phyloP scores from a whole-genome alignment of 257 asterid species.

The Agastache rugosa region DNA sequence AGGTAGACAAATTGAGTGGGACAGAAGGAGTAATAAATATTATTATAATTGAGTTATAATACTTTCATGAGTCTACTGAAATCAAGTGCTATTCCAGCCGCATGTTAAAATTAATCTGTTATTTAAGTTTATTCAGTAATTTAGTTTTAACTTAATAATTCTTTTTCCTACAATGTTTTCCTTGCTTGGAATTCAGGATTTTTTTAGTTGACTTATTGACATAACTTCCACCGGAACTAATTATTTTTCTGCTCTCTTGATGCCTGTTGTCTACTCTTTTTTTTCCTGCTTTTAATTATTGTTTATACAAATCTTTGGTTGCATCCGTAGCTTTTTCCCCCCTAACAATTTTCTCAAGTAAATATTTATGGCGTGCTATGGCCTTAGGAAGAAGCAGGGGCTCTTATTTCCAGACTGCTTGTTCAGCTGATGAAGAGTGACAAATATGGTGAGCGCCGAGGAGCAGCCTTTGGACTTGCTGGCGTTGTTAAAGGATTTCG shows the following conservation, averaged over 20 bases:
- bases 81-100: neutral
- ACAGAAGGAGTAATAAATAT: too few relatives aligned
- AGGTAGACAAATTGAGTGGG: too few relatives aligned
- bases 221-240: neutral
- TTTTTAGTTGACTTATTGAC: neutral
- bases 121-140: neutral
- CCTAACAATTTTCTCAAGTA: neutral
- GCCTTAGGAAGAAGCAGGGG: slow-evolving; percentile 82
- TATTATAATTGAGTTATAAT: neutral
- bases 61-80: neutral
- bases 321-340: neutral
- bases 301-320: slow-evolving; percentile 4
- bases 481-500: slow-evolving; percentile 94
- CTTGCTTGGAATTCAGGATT: neutral
- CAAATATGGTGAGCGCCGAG: slow-evolving; percentile 99
- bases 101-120: neutral
- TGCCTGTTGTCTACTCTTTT: neutral
- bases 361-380: slow-evolving; percentile 24
- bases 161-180: neutral
- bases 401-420: slow-evolving; percentile 82
- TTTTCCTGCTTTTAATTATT: neutral
- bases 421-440: slow-evolving; percentile 91
- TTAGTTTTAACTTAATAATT: neutral
- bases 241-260: slow-evolving; percentile 1
- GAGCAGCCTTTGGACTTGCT: slow-evolving; percentile 99